Base-by-base conservation (phyloP, 2,329 filamentous ascomycete species). In the Monosporascus cannonballus region DNA sequence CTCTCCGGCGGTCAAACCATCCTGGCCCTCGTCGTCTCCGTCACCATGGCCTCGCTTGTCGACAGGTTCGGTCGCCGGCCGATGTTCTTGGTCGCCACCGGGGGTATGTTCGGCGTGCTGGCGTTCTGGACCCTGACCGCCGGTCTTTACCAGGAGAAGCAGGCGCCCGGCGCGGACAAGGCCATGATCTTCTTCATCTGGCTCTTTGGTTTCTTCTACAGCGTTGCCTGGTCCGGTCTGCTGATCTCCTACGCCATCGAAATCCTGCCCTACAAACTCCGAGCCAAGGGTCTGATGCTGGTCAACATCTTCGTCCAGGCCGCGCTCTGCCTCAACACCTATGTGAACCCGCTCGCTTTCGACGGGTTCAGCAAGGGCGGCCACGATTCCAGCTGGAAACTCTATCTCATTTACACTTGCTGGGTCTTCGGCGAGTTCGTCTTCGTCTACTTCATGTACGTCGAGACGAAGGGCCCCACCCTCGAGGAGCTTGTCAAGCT, bases 401-500 rank as follows among this genome's bases (percentile, higher is more conserved):
- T 83, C 49, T 81, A 80, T 64, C 72, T 80, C 55, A 78, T 80
- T 67, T 82, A 81, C 67, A 76, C 76, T 20, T 71, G 74, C 69
- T 82, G 78, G 79, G 77, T 81, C 66, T 74, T 76, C 63, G 59
- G 77, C 64, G 78, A 82, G 68, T 67, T 83, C 51, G 69, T 65
- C 62, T 79, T 80, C 64, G 75, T 83, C 56, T 83, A 79, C 68
- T 78, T 74, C 64, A 74, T 75, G 71, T 76, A 74, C 62, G 70
- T 85, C 59, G 83, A 87, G 70, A 86, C 83, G 39, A 77, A 76
- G 58, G 82, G 83, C 34, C 79, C 80, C 2, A 85, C 83, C 18
- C 81, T 86, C 37, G 83, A 86, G 69, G 83, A 86, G 68, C 76
- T 87, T 48, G 82, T 80, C 64, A 81, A 81, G 70, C 77, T 86